Evolutionary conservation across 495 filamentous ascomycete genomes (phyloP).

Genomic region (Penicillium crystallinum): DNA sequence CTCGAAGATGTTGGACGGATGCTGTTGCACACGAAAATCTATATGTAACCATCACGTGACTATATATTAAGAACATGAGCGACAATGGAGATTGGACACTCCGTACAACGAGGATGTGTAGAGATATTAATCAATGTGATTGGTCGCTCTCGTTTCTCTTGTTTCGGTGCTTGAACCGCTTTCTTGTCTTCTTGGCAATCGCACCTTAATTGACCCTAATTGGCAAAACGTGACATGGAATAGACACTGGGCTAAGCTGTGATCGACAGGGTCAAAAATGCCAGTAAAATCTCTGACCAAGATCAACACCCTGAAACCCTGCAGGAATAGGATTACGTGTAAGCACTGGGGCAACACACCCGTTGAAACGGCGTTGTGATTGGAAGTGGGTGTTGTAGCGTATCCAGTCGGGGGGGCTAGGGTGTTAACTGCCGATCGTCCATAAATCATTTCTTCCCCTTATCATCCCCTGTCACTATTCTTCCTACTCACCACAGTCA

Average conservation of each 20-base stretch:
- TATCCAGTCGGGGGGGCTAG: background rate
- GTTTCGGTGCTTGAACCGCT: background rate
- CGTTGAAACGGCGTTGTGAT: slow-evolving; percentile 2
- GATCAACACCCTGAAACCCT: background rate
- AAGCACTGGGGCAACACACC: slow-evolving; percentile 1
- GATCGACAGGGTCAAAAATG: slow-evolving; percentile 8
- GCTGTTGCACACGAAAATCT: background rate
- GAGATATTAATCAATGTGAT: background rate
- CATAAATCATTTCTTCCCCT: slow-evolving; percentile 16
- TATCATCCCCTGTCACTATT: slow-evolving; percentile 7
- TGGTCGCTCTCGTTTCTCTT: background rate
- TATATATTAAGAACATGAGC: background rate
- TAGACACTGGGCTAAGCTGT: slow-evolving; percentile 1
- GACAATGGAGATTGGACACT: background rate
- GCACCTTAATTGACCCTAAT: background rate
- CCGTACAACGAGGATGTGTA: background rate
- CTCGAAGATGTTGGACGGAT: no score
- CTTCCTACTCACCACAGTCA: slow-evolving; percentile 30
- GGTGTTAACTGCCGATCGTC: slow-evolving; percentile 10
- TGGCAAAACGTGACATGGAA: background rate
- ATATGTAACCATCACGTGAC: background rate
- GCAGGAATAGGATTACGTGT: slow-evolving; percentile 1
- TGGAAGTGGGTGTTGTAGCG: background rate
- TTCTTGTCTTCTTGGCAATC: background rate
- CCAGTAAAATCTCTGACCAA: background rate